Conservation (phyloP, 345 rosid species). For the Eucalyptus pumila region DNA sequence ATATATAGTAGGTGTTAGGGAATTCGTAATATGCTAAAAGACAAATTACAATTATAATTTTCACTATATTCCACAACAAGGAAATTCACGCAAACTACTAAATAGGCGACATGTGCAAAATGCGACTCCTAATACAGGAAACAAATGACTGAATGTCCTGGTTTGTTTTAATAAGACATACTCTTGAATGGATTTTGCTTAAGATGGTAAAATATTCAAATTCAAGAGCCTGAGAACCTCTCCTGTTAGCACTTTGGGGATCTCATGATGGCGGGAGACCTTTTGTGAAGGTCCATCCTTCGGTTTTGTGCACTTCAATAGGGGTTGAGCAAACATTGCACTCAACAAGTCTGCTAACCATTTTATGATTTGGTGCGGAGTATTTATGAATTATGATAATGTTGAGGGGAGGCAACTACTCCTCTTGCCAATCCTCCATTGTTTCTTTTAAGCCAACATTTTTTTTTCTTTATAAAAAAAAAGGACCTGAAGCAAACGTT, state of each 20-base stretch:
- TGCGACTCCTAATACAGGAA: background rate
- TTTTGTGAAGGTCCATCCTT: background rate
- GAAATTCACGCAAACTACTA: background rate
- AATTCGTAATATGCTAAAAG: background rate
- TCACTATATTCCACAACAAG: background rate
- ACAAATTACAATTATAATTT: background rate
- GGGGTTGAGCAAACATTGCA: too few species aligned
- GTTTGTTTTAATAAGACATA: background rate
- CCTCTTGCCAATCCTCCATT: background rate
- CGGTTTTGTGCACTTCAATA: fast-evolving
- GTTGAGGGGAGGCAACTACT: background rate
- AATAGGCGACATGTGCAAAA: background rate
- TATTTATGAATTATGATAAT: background rate
- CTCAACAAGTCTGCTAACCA: fast-evolving
- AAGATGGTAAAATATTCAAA: background rate
- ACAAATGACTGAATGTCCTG: background rate
- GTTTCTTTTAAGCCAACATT: background rate
- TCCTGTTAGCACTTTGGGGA: background rate
- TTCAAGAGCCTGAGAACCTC: fast-evolving
- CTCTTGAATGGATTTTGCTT: background rate
- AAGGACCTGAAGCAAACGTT: background rate
- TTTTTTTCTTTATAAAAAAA: too few species aligned
- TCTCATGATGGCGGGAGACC: background rate
- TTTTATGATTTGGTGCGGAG: fast-evolving
- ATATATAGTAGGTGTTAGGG: background rate